A percentile compares a stretch with the other conserved stretches of the same genome.
Evolutionary conservation across 805 yeast genomes (phyloP).

Genomic region (Komagataella pseudopastoris): DNA sequence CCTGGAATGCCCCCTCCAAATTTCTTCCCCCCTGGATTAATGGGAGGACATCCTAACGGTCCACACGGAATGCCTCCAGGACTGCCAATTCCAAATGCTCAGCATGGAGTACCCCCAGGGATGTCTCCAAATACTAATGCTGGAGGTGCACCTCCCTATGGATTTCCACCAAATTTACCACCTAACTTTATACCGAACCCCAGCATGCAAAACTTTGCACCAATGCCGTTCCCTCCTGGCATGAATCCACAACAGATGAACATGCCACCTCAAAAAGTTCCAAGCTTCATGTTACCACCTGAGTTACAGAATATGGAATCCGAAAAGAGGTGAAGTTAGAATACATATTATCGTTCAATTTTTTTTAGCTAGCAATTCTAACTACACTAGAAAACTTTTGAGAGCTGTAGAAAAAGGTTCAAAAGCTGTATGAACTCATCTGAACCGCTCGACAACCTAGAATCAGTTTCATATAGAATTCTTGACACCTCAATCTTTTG

Average conservation of each 20-base stretch:
- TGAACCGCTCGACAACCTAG: slow-evolving; percentile 67
- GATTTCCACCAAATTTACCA: neutral
- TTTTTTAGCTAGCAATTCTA: neutral
- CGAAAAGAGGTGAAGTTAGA: neutral
- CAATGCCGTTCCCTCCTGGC: neutral
- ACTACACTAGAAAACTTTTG: slow-evolving; percentile 18
- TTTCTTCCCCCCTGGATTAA: neutral
- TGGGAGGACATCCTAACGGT: slow-evolving; percentile 1
- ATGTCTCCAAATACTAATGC: neutral
- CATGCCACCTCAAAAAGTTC: neutral
- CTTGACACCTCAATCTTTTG: slow-evolving; percentile 56
- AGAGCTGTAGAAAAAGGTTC: slow-evolving; percentile 43
- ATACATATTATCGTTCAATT: neutral
- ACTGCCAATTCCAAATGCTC: neutral
- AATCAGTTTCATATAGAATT: slow-evolving; percentile 62
- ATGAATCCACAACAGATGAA: neutral
- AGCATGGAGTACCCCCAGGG: neutral
- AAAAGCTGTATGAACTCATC: slow-evolving; percentile 79
- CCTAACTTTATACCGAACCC: neutral
- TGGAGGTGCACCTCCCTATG: neutral
- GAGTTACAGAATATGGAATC: neutral
- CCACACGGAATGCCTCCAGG: slow-evolving; percentile 2
- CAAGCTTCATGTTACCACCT: neutral
- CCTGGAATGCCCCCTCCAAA: neutral
- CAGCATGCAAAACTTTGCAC: slow-evolving; percentile 1